Base-by-base conservation (phyloP, 208 protist genomes). In the Leishmania amazonensis region DNA sequence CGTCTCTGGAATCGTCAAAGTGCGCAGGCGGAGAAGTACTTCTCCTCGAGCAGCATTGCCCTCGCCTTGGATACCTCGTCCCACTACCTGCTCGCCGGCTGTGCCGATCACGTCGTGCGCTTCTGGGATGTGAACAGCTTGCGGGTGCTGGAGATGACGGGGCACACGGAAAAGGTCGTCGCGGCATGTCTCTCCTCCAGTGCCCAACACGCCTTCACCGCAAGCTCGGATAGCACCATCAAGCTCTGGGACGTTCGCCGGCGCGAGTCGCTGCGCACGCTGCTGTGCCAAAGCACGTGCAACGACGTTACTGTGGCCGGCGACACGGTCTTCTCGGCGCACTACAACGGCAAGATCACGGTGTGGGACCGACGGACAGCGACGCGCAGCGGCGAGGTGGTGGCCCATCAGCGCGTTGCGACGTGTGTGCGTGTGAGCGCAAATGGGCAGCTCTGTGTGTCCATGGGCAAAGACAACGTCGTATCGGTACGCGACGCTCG, bases 201-300 rank as follows among this genome's bases (percentile, higher is more conserved):
- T 15, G 89, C 80, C n/a, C 84, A 89, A 38, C 85, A 83, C 83
- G 92, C 88, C 70, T 88, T 93, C 82, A 94, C 88, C 45, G 92
- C 90, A 54, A 93, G 88, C 83, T 90, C 90, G 6, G 92, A 95
- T 81, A 85, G 87, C 79, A 94, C 92, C 8, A 89, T 95, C 47
- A 91, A 91, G 77, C 72, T 95, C n/a, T 95, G 92, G 90, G 92
- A 95, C 68, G 67, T 93, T n/a, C 81, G 87, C 38, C 78, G 73
- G 0, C 84, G 84, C 31, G 77, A 84, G 47, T 80, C 83, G 28
- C 83, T 89, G 75, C 80, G 88, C 28, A 95, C 92, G 54, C 73
- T 93, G 51, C 80, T 94, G 83, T 92, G 88, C 64, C 76, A 79
- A 51, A 94, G 90, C 77, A 91, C 84, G 5, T 89, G 87, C 86